phyloP scores from a whole-genome alignment of 306 rosid species.

The Abrus pulchellus region DNA sequence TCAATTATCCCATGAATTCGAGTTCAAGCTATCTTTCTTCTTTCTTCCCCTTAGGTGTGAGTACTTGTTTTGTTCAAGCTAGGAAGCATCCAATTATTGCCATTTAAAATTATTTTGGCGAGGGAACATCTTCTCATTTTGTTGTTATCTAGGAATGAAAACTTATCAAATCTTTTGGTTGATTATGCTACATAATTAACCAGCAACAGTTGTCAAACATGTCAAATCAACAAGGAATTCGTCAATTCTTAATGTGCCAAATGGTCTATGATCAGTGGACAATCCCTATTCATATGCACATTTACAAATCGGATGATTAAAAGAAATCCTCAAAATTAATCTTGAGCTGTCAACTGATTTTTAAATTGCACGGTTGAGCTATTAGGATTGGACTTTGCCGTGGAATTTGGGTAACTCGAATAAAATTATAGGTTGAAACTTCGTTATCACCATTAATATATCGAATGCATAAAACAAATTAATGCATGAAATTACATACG shows the following conservation, averaged over 20 bases:
- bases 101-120: too few species aligned
- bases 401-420: neutral
- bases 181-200: neutral
- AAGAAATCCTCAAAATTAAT: neutral
- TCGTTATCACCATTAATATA: neutral
- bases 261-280: neutral
- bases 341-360: neutral
- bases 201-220: neutral
- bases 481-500: neutral
- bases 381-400: neutral
- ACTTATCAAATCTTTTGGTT: neutral
- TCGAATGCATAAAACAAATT: neutral
- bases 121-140: neutral
- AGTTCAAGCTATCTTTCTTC: neutral
- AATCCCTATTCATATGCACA: neutral
- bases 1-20: neutral
- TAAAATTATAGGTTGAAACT: neutral
- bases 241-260: neutral
- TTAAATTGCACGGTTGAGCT: too few species aligned
- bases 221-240: neutral
- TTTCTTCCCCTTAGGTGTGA: neutral
- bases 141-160: neutral
- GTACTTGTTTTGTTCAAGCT: neutral
- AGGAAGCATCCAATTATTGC: too few species aligned
- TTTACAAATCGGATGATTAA: neutral